phyloP scores from a whole-genome alignment of 2,329 filamentous ascomycete genomes.

The Rhynchosporium graminicola region DNA sequence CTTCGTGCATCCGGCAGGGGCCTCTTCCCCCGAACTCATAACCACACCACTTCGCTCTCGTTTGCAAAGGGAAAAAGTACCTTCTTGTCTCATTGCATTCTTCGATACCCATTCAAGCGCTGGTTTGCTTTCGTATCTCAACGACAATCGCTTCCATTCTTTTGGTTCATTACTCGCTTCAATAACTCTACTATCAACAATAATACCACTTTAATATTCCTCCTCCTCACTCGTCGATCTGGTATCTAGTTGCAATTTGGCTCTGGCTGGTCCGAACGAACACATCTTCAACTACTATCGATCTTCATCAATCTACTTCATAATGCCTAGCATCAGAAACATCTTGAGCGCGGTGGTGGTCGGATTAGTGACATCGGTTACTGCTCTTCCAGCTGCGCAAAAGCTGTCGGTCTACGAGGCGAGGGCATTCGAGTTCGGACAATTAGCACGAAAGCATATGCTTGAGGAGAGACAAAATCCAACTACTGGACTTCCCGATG shows the following conservation, averaged over 20 bases:
- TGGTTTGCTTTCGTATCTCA: slow-evolving; percentile 40
- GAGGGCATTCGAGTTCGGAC: slow-evolving; percentile 33
- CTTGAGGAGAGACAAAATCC: slow-evolving; percentile 35
- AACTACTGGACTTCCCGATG: slow-evolving; percentile 40
- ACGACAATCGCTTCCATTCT: slow-evolving; percentile 35
- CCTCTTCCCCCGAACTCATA: slow-evolving; percentile 21
- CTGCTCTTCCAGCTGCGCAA: slow-evolving; percentile 37
- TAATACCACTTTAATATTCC: slow-evolving; percentile 30
- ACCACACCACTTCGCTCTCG: slow-evolving; percentile 25
- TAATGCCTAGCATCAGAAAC: slow-evolving; percentile 39
- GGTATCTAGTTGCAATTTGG: slow-evolving; percentile 30
- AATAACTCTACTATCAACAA: slow-evolving; percentile 9
- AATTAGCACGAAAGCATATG: slow-evolving; percentile 24
- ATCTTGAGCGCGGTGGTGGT: slow-evolving; percentile 35
- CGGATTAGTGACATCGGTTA: slow-evolving; percentile 32
- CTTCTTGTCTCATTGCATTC: slow-evolving; percentile 26
- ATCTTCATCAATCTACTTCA: slow-evolving; percentile 21
- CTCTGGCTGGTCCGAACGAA: slow-evolving; percentile 40
- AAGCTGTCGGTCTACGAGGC: slow-evolving; percentile 32
- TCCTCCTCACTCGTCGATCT: slow-evolving; percentile 3
- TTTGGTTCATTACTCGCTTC: slow-evolving; percentile 26
- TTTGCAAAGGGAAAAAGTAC: slow-evolving; percentile 23
- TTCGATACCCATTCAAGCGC: slow-evolving; percentile 35
- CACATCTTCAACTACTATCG: slow-evolving; percentile 21
- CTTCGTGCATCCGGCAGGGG: slow-evolving; percentile 28